These are phyloP conservation scores for Daphne laureola DNA, from an alignment of 441 rosid species.

Conservation along the genomic window DNA sequence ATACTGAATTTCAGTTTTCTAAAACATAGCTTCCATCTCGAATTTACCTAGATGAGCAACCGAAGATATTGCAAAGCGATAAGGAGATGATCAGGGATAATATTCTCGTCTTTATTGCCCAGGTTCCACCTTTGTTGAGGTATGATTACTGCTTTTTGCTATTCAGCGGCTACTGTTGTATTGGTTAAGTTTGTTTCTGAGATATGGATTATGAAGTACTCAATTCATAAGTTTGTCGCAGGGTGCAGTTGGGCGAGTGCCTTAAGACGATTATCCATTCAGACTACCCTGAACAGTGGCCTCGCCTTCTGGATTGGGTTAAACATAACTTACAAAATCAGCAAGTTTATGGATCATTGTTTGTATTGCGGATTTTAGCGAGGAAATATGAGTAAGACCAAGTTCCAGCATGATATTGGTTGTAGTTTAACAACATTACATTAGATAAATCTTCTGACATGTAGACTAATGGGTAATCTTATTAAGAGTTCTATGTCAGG, in stretches of 20 bases:
- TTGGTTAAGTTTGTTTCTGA: neutral
- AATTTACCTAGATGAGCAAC: slow-evolving; percentile 54
- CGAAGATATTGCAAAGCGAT: slow-evolving; percentile 59
- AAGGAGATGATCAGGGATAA: slow-evolving; percentile 71
- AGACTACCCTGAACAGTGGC: slow-evolving; percentile 99
- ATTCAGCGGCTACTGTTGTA: slow-evolving; percentile 6
- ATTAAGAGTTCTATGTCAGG: neutral
- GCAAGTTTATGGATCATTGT: slow-evolving; percentile 81
- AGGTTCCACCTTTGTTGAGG: slow-evolving; percentile 89
- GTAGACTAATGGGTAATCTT: slow-evolving; percentile 6
- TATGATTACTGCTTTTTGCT: slow-evolving; percentile 16
- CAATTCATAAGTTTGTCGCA: slow-evolving; percentile 14
- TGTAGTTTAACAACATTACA: neutral
- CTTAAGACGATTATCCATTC: slow-evolving; percentile 89
- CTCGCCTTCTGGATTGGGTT: slow-evolving; percentile 80
- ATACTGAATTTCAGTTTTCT: neutral
- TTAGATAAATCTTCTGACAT: slow-evolving; percentile 5
- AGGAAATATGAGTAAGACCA: slow-evolving; percentile 86
- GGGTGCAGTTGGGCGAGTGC: slow-evolving; percentile 96
- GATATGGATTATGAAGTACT: too few species aligned
- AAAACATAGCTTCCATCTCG: neutral
- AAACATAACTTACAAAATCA: slow-evolving; percentile 78
- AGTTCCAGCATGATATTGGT: neutral
- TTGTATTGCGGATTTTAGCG: slow-evolving; percentile 77
- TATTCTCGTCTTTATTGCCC: slow-evolving; percentile 71